Conservation (phyloP, 257 asterid genomes). For the Henckelia pumila region DNA sequence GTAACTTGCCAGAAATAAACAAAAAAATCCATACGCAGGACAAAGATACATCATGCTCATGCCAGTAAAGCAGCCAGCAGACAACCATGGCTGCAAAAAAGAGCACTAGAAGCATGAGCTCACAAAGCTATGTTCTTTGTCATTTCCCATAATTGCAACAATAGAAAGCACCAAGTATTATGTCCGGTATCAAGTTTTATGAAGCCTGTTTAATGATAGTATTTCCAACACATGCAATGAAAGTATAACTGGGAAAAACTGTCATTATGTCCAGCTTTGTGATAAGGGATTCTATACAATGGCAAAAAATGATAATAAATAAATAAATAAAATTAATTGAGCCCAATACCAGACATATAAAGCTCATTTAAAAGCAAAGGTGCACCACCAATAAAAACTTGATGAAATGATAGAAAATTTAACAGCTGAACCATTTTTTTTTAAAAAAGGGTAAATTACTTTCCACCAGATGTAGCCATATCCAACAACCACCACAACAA, state of each 20-base stretch:
- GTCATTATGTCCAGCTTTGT: background rate
- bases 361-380: constrained; percentile 8
- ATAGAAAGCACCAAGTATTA: constrained; percentile 10
- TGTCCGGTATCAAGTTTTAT: background rate
- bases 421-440: constrained; percentile 25
- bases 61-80: constrained; percentile 9
- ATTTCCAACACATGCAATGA: background rate
- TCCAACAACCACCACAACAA: constrained; percentile 73
- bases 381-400: constrained; percentile 3
- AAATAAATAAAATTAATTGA: background rate
- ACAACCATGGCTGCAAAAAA: constrained; percentile 2
- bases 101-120: constrained; percentile 9
- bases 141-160: background rate
- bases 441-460: constrained; percentile 39
- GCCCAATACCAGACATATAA: constrained; percentile 1
- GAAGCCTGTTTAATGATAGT: background rate
- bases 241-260: background rate
- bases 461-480: constrained; percentile 99
- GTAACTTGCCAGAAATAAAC: constrained; percentile 7
- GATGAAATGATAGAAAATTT: background rate
- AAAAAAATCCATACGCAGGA: constrained; percentile 8
- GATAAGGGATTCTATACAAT: background rate
- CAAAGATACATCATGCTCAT: constrained; percentile 14
- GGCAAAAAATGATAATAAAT: too few relatives aligned
- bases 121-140: background rate